Conservation (phyloP, 2,329 filamentous ascomycete genomes). For the Exophiala lecanii-corni region DNA sequence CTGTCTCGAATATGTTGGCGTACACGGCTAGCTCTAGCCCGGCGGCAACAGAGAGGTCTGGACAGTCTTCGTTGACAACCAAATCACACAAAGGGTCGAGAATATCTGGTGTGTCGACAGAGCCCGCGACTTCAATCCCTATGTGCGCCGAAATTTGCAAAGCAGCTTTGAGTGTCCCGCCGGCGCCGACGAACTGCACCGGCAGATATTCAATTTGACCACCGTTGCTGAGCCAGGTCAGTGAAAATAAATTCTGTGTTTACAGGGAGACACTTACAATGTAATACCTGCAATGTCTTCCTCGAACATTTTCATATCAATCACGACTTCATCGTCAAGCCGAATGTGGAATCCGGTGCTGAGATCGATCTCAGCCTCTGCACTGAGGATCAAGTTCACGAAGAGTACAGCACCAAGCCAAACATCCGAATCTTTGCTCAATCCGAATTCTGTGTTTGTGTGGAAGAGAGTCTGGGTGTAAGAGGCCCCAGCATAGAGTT, state of each 20-base stretch:
- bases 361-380: neutral
- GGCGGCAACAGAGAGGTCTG: neutral
- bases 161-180: conserved; percentile 43
- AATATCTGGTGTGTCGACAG: neutral
- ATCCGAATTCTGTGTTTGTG: neutral
- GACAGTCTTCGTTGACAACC: neutral
- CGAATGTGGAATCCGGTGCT: conserved; percentile 1
- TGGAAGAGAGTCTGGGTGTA: neutral
- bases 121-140: conserved; percentile 30
- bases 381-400: neutral
- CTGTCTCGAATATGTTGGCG: neutral
- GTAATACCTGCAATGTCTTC: neutral
- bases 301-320: conserved; percentile 1
- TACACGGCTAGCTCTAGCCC: neutral
- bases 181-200: neutral
- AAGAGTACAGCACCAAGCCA: neutral
- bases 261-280: conserved; percentile 2
- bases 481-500: neutral
- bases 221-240: conserved; percentile 1
- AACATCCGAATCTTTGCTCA: neutral
- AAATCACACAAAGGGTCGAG: neutral
- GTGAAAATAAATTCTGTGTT: no score
- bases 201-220: conserved; percentile 1
- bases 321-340: conserved; percentile 1
- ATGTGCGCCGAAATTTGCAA: conserved; percentile 47